These are phyloP conservation scores for Leishmania tropica DNA, from an alignment of 208 protist species.

Conservation along the genomic window DNA sequence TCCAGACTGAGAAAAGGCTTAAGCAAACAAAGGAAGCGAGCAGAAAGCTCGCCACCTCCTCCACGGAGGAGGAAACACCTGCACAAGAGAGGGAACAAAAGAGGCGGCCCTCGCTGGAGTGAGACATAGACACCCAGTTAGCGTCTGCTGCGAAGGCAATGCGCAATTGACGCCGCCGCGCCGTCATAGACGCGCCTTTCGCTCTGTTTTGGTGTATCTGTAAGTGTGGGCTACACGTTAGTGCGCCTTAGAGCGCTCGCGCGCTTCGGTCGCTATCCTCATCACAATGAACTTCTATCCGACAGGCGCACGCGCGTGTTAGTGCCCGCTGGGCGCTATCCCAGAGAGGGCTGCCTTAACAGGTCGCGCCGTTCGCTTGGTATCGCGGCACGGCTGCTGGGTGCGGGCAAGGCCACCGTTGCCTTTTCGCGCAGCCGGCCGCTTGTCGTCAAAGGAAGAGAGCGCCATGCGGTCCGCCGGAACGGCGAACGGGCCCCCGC, in stretches of 20 bases:
- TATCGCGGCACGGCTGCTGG: background rate
- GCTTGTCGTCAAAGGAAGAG: slow-evolving; percentile 25
- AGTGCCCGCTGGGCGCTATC: background rate
- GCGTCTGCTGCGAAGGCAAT: background rate
- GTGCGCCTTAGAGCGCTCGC: background rate
- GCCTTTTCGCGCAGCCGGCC: slow-evolving; percentile 7
- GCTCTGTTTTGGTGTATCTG: background rate
- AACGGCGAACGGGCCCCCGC: slow-evolving; percentile 59
- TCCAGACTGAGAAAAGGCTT: background rate
- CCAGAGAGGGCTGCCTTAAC: background rate
- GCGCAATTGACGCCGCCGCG: no score
- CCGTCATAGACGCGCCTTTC: background rate
- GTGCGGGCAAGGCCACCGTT: slow-evolving; percentile 4
- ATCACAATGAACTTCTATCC: background rate
- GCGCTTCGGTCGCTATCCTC: background rate
- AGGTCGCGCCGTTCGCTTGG: background rate
- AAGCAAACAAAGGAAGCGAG: slow-evolving; percentile 11
- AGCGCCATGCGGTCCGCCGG: slow-evolving; percentile 42
- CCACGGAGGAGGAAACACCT: background rate
- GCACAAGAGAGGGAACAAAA: background rate
- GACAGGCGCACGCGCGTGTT: background rate
- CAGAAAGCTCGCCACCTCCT: background rate
- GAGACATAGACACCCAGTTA: background rate
- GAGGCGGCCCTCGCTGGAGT: background rate
- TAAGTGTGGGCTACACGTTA: background rate